Evolutionary conservation across 1,284 basidiomycete genomes (phyloP), one percentile per base, ranked within the genome.

Genomic region (Tilletia setariae): DNA sequence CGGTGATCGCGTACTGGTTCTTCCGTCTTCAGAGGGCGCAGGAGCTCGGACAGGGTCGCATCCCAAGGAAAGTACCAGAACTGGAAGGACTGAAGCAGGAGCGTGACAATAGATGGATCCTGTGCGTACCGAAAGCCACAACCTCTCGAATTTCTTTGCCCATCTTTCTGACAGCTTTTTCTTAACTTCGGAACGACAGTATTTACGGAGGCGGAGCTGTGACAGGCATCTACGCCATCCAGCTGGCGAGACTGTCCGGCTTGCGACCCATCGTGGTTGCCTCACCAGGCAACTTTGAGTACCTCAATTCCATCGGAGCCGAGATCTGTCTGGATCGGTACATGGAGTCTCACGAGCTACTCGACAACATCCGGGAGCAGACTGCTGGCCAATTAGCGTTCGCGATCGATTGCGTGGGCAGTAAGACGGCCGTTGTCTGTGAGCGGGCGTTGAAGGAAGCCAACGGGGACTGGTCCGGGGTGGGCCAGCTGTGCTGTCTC

Each of bases 141-240:
- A n/a, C n/a, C n/a, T n/a, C n/a, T n/a, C n/a, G n/a, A n/a, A 44
- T 19, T 44, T 44, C 43, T 44, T 19, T 44, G 11, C 6, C 25
- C 25, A 11, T 15, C 25, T 25, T 43, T 21, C 2, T 30, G 9
- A 19, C 44, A 4, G 6, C 15, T 21, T 40, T 40, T 4, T 40
- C 35, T 40, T 40, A 11, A 40, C 35, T 40, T 40, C 35, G 35
- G 35, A 40, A 40, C 35, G 6, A 21, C 43, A 67, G 67, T 23
- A 71, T 77, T 66, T 79, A 78, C 65, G 77, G 77, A 23, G 78
- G 78, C 32, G 78, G 74, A 2, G 72, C 76, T 15, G 63, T 79
- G 11, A 79, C 78, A 13, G 78, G 78, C n/a, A 74, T 78, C 56
- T 79, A 76, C 63, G 67, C 71, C 4, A 51, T 72, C 1, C 78